Percentiles rank a stretch among this genome's conserved stretches.
These are phyloP conservation scores for Drechmeria coniospora DNA, from an alignment of 2,329 filamentous ascomycete genomes.

Conservation along the genomic window DNA sequence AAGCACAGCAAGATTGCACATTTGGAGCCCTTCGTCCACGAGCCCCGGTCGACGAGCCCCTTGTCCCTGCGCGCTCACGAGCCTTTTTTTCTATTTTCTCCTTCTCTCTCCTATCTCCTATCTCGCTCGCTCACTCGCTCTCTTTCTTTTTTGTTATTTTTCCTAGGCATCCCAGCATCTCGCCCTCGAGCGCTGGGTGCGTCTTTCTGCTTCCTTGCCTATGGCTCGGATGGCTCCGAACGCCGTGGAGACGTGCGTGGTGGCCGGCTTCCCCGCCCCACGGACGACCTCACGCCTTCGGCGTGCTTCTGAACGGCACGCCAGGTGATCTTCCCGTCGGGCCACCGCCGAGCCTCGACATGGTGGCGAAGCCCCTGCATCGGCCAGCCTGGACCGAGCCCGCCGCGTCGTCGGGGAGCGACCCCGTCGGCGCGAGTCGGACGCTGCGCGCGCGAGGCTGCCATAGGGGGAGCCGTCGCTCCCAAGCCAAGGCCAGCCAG, in stretches of 20 bases:
- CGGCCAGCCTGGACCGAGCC: not conserved
- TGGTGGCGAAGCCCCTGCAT: not conserved
- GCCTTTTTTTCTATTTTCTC: too few relatives aligned
- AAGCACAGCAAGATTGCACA: too few relatives aligned
- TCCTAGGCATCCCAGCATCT: constrained; percentile 24
- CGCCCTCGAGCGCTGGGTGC: constrained; percentile 28
- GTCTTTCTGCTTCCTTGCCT: constrained; percentile 18
- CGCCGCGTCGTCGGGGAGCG: not conserved
- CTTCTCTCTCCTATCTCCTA: too few relatives aligned
- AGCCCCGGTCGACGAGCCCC: constrained; percentile 5
- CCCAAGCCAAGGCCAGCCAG: too few relatives aligned
- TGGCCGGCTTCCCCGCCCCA: constrained; percentile 3
- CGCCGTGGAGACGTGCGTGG: constrained; percentile 5
- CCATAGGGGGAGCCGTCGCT: too few relatives aligned
- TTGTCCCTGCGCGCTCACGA: too few relatives aligned
- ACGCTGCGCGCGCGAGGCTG: too few relatives aligned
- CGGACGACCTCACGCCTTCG: constrained; percentile 6
- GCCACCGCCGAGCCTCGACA: constrained; percentile 4
- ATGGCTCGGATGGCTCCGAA: constrained; percentile 23
- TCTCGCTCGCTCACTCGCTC: constrained; percentile 6
- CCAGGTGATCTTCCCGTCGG: constrained; percentile 17
- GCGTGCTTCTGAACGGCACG: constrained; percentile 22
- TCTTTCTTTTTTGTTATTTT: constrained; percentile 12
- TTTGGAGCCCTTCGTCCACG: constrained; percentile 6
- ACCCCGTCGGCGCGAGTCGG: constrained; percentile 3